Evolutionary conservation across 2,329 filamentous ascomycete species (phyloP), one percentile per base, ranked within the genome.

Genomic region (Ceratocystis colombiana): DNA sequence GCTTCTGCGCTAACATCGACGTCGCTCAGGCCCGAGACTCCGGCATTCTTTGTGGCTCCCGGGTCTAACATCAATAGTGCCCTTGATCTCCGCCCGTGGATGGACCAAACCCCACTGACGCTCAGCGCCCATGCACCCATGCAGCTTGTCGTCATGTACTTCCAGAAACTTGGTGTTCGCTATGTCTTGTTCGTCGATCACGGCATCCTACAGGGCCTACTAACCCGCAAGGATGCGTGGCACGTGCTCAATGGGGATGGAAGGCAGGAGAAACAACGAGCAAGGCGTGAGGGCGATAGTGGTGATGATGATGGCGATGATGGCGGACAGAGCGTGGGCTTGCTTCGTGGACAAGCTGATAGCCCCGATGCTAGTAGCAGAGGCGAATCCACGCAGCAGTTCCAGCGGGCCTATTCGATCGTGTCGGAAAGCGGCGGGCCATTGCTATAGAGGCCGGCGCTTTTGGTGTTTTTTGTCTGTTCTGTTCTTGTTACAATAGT

Each of bases 201-300:
- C 62, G 94, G 94, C 22, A 83, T 84, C 62, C 77, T 99, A 48
- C 86, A 90, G 74, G 94, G 94, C 0, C 75, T 99, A 61, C 78
- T 97, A 70, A 99, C 94, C 22, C 97, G 97, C 79, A 99, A 99
- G 78, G 94, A 99, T 76, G 87, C 96, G 44, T 97, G 92, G 89
- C 92, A 90, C 74, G 86, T 97, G 48, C 79, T 97, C 59, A 90
- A 96, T 73, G 89, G 88, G 69, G 84, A 86, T 73, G 82, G 10
- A 4, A 82, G 65, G 77, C 80, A 30, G 76, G 79, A 22, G n/a
- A 28, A 17, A 33, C 7, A 46, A 17, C 22, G 53, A 25, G 8
- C 61, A 41, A 8, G 55, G 25, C 53, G 28, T n/a, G 66, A 62
- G 4, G 55, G 5, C 17, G 62, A 62, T 37, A 20, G n/a, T 10